Conservation (phyloP, 1,284 basidiomycete species). For the Cryptococcus sp. region DNA sequence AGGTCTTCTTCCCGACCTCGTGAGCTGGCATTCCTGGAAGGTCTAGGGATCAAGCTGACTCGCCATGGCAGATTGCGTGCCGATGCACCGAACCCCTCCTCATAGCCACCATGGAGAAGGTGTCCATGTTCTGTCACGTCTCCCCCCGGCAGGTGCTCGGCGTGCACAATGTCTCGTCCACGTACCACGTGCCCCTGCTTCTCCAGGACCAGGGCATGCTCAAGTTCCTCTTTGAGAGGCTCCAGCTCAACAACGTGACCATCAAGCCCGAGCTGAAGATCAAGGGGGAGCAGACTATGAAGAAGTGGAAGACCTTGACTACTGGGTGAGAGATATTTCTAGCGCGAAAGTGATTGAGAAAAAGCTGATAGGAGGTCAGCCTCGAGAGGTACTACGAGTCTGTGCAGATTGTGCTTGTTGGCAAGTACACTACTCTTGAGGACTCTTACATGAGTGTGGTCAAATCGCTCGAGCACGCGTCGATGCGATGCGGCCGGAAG, state of each 20-base stretch:
- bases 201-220: constrained; percentile 90
- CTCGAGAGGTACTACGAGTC: constrained; percentile 83
- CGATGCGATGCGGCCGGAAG: constrained; percentile 83
- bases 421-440: constrained; percentile 95
- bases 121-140: constrained; percentile 99
- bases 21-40: constrained; percentile 49
- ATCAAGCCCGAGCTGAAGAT: constrained; percentile 59
- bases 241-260: constrained; percentile 65
- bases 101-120: constrained; percentile 84
- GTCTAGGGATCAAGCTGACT: background rate
- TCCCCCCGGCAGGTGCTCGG: constrained; percentile 89
- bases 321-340: constrained; percentile 58
- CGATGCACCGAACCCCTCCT: constrained; percentile 68
- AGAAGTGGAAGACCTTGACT: constrained; percentile 81
- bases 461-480: constrained; percentile 95
- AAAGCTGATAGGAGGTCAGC: constrained; percentile 9
- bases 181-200: constrained; percentile 95
- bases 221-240: constrained; percentile 73
- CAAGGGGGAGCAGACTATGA: constrained; percentile 64
- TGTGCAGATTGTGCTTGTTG: constrained; percentile 88
- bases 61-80: constrained; percentile 73
- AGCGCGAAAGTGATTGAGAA: background rate
- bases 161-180: constrained; percentile 93
- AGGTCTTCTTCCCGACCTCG: constrained; percentile 88
- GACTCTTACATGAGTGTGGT: constrained; percentile 99